Percentiles rank a stretch among this genome's conserved stretches.
These are phyloP conservation scores for Penicillium herquei DNA, from an alignment of 495 filamentous ascomycete genomes.

Conservation along the genomic window DNA sequence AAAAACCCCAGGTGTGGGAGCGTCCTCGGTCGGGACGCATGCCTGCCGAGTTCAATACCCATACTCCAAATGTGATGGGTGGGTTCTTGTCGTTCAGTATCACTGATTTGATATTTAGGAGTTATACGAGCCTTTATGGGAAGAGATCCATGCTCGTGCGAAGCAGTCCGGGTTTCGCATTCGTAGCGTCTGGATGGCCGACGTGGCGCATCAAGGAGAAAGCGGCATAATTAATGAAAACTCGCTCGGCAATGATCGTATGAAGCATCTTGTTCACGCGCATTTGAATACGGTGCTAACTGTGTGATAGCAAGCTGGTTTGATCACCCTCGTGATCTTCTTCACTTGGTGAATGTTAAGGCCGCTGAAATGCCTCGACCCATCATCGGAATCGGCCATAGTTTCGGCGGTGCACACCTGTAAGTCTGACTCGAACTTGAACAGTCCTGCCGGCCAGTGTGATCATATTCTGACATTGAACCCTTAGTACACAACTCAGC, in stretches of 20 bases:
- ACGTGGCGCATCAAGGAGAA: conserved; percentile 74
- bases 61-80: neutral
- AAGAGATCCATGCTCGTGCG: conserved; percentile 60
- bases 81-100: neutral
- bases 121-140: conserved; percentile 87
- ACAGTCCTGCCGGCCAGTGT: too few relatives aligned
- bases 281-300: conserved; percentile 3
- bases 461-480: conserved; percentile 4
- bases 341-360: conserved; percentile 85
- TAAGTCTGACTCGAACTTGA: conserved; percentile 22
- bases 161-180: conserved; percentile 62
- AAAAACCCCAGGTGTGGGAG: neutral
- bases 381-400: conserved; percentile 87
- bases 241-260: conserved; percentile 76
- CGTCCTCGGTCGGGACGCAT: neutral
- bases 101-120: conserved; percentile 48
- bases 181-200: conserved; percentile 81
- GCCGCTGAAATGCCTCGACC: conserved; percentile 81
- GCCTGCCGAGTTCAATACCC: neutral
- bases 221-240: conserved; percentile 74
- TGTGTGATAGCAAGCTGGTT: conserved; percentile 66
- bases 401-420: conserved; percentile 74
- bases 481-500: conserved; percentile 49
- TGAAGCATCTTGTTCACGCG: conserved; percentile 14
- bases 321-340: conserved; percentile 82